Evolutionary conservation across 2,329 filamentous ascomycete species (phyloP), one percentile per base, ranked within the genome.

Genomic region (Thielaviopsis populi): DNA sequence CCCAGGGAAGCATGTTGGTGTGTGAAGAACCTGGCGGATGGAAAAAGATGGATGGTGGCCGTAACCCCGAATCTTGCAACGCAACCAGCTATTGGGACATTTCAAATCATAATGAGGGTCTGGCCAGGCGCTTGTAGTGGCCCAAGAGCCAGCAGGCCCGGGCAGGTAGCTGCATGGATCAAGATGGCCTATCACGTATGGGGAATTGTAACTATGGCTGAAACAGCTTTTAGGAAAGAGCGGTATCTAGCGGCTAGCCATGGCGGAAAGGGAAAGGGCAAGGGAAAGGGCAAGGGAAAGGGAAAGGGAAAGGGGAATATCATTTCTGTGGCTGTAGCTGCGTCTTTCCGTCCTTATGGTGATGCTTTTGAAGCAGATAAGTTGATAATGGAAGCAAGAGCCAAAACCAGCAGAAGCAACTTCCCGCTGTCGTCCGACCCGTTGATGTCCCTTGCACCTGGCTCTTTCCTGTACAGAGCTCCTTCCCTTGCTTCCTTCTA

Each of bases 401-500:
- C 10, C 50, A n/a, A 33, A 56, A 27, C 17, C 27, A 19, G 53
- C 17, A n/a, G 17, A 56, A 33, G 53, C n/a, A 33, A 56, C 19
- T 56, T 56, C 30, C 27, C 27, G 15, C 30, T 56, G 15, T 46
- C 42, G 42, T 46, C 42, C 42, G n/a, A 46, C 42, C 30, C 13
- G 24, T 56, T 56, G 10, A 53, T 27, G 24, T 56, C 17, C 30
- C n/a, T 37, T 56, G 27, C 42, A 46, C 42, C 27, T 56, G 53
- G 53, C 27, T 30, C 15, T 56, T 56, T 56, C 53, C 53, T n/a
- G 17, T 56, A 19, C 6, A 22, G 8, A 19, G 19, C 19, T 56
- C 53, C 53, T 56, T 56, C 27, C 27, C 30, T 54, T 54, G 50
- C 50, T 33, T 56, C 53, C 53, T 56, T 56, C 17, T 37, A n/a